Conservation (phyloP, 2,329 filamentous ascomycete genomes). For the Thelonectria blattea region DNA sequence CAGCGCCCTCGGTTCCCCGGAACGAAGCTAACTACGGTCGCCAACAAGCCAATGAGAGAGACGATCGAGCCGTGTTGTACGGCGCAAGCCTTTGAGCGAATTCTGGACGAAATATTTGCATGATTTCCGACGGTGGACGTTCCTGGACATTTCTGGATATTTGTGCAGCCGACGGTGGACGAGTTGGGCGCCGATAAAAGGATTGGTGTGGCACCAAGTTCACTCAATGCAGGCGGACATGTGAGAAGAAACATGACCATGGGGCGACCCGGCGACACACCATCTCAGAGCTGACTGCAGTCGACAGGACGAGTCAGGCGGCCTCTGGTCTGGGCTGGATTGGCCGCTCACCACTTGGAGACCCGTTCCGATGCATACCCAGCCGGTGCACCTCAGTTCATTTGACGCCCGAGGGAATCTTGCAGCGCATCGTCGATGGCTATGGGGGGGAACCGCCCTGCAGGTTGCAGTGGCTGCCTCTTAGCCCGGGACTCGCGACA, state of each 20-base stretch:
- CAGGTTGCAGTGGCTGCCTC: conserved; percentile 10
- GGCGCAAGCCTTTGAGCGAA: conserved; percentile 23
- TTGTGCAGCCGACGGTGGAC: conserved; percentile 11
- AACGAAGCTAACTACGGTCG: conserved; percentile 22
- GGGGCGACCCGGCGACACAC: conserved; percentile 21
- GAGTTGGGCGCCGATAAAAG: conserved; percentile 19
- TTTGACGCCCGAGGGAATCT: conserved; percentile 22
- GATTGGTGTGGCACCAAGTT: conserved; percentile 13
- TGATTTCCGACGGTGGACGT: conserved; percentile 24
- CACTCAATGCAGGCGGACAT: conserved; percentile 27
- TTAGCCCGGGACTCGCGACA: conserved; percentile 23
- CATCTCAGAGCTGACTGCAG: conserved; percentile 25
- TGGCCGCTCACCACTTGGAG: conserved; percentile 28
- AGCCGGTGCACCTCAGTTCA: conserved; percentile 27
- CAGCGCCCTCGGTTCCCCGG: conserved; percentile 16
- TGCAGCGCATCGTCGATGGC: conserved; percentile 20
- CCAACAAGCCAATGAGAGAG: conserved; percentile 29
- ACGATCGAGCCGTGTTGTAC: conserved; percentile 26
- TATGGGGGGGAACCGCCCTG: conserved; percentile 13
- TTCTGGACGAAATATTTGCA: conserved; percentile 20
- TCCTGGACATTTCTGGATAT: background rate
- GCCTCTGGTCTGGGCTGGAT: conserved; percentile 32
- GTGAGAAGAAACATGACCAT: conserved; percentile 30
- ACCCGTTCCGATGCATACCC: conserved; percentile 34
- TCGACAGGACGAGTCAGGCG: conserved; percentile 37